Percentiles rank a stretch among this genome's conserved stretches.
Evolutionary conservation across 139 green algal species (phyloP).

Genomic region (Tetradesmus lagerheimii): DNA sequence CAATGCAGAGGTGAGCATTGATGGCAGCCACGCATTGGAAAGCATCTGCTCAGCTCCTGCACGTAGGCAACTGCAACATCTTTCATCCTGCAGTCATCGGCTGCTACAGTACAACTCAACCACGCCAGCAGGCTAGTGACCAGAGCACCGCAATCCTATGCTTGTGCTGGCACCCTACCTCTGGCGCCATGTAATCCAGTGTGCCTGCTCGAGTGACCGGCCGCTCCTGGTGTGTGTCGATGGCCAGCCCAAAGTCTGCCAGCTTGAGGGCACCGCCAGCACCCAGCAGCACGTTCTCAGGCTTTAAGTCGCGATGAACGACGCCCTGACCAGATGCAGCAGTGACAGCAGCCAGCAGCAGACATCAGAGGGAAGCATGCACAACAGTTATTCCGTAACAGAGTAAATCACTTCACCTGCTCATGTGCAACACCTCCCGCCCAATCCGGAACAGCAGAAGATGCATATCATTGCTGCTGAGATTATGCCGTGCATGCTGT

Average conservation of each 20-base stretch:
- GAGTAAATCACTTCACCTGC: neutral
- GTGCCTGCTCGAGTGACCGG: constrained; percentile 76
- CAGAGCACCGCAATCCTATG: neutral
- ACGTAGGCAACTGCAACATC: too few relatives aligned
- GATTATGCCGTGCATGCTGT: neutral
- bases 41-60: too few relatives aligned
- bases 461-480: neutral
- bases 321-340: constrained; percentile 53
- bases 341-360: neutral
- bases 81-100: too few relatives aligned
- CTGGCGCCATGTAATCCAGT: constrained; percentile 78
- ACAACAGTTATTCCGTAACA: too few relatives aligned
- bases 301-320: constrained; percentile 65
- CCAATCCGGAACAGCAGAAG: neutral
- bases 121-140: constrained; percentile 30
- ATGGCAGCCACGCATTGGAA: too few relatives aligned
- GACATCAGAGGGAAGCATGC: neutral
- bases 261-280: constrained; percentile 17
- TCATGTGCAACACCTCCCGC: neutral
- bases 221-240: constrained; percentile 63
- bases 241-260: constrained; percentile 67
- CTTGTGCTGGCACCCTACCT: constrained; percentile 48
- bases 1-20: too few relatives aligned
- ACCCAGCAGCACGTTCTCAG: constrained; percentile 29
- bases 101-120: constrained; percentile 46